phyloP scores from a whole-genome alignment of 306 rosid species.

The Vigna reflexopilosa region DNA sequence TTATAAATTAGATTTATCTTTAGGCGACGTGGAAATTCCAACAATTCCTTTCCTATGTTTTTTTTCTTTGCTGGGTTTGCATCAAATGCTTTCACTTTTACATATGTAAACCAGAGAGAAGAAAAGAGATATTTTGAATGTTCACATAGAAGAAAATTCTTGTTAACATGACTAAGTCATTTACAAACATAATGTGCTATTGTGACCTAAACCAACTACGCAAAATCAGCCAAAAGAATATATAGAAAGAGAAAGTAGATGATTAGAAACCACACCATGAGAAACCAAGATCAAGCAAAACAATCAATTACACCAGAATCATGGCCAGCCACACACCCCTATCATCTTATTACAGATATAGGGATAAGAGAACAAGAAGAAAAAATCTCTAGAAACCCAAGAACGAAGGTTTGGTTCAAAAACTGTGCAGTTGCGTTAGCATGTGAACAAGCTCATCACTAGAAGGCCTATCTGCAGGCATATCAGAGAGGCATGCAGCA shows the following conservation, averaged over 20 bases:
- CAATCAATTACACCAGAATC: slow-evolving; percentile 43
- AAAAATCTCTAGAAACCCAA: slow-evolving; percentile 44
- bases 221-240: slow-evolving; percentile 33
- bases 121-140: not conserved
- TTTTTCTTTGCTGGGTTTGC: not conserved
- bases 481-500: slow-evolving; percentile 87
- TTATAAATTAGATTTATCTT: no score
- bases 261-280: slow-evolving; percentile 33
- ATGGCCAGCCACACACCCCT: slow-evolving; percentile 40
- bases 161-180: slow-evolving; percentile 38
- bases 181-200: slow-evolving; percentile 44
- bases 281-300: slow-evolving; percentile 46
- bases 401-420: slow-evolving; percentile 54
- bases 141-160: slow-evolving; percentile 19
- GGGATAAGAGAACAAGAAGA: not conserved
- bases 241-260: not conserved
- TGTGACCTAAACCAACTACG: slow-evolving; percentile 26
- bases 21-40: rapidly evolving
- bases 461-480: slow-evolving; percentile 91
- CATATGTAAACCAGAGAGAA: not conserved
- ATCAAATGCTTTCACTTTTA: not conserved
- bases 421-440: slow-evolving; percentile 98
- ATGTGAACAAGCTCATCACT: slow-evolving; percentile 99
- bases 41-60: not conserved
- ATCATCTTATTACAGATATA: slow-evolving; percentile 21